Evolutionary conservation across 306 rosid species (phyloP).

Genomic region (Castanea sativa): DNA sequence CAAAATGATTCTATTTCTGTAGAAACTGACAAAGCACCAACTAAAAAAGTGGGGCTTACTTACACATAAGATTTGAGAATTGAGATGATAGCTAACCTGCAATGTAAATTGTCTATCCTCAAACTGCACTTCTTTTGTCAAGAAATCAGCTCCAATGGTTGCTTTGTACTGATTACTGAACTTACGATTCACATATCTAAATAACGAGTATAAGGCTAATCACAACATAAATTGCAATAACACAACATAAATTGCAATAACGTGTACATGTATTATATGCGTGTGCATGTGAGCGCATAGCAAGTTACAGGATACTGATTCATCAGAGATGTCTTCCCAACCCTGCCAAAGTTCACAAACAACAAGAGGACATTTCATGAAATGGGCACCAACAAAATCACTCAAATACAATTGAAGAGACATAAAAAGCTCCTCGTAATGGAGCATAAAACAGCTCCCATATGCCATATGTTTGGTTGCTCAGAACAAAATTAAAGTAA

Average conservation of each 20-base stretch:
- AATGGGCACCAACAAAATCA: neutral
- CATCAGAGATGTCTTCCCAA: conserved; percentile 65
- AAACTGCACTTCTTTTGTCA: conserved; percentile 62
- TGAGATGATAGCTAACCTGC: conserved; percentile 25
- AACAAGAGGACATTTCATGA: neutral
- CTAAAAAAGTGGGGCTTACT: too few species aligned
- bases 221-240: neutral
- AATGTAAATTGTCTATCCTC: conserved; percentile 58
- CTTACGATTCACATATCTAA: conserved; percentile 59
- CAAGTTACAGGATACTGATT: conserved; percentile 44
- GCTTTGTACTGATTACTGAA: conserved; percentile 67
- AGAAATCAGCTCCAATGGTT: conserved; percentile 65
- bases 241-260: neutral
- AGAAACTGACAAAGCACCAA: too few species aligned
- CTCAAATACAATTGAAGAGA: neutral
- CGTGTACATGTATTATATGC: neutral
- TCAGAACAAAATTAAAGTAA: neutral
- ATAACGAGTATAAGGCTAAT: neutral
- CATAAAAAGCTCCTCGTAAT: neutral
- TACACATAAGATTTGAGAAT: neutral
- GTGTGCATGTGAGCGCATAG: neutral
- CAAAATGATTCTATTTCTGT: too few species aligned
- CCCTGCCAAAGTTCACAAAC: conserved; percentile 35
- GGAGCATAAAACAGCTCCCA: neutral
- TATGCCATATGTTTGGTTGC: neutral